Evolutionary conservation across 371 early-diverging fungal species (phyloP).

Genomic region (Mortierella sp.): DNA sequence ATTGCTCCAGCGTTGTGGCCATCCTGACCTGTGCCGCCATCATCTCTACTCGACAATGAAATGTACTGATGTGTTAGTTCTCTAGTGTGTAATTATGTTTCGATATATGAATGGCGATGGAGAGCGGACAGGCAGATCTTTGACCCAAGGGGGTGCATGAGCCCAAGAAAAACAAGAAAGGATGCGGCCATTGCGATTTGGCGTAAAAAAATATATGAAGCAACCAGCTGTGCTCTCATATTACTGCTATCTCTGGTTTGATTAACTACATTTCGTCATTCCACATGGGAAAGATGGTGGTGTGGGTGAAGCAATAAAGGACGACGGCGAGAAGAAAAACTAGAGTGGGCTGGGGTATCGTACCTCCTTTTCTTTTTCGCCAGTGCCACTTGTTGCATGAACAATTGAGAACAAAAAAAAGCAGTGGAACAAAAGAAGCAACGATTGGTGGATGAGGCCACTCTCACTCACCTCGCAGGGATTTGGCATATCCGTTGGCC

Average conservation of each 20-base stretch:
- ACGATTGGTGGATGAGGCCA: not conserved
- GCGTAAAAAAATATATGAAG: not conserved
- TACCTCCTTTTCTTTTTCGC: not conserved
- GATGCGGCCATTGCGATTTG: not conserved
- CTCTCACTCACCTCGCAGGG: conserved; percentile 75
- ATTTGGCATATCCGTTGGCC: conserved; percentile 92
- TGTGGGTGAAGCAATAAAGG: not conserved
- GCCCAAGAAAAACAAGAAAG: not conserved
- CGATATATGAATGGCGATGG: not conserved
- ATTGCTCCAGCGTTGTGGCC: conserved; percentile 80
- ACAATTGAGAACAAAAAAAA: not conserved
- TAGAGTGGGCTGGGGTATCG: not conserved
- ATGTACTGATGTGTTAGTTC: not conserved
- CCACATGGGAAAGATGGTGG: not conserved
- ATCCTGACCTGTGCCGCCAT: conserved; percentile 86
- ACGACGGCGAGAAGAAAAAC: not conserved
- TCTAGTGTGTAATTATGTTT: not conserved
- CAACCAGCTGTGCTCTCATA: not conserved
- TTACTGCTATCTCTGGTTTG: not conserved
- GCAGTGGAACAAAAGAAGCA: not conserved
- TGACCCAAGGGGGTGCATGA: not conserved
- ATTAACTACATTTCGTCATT: conserved; percentile 6
- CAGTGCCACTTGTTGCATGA: conserved; percentile 4
- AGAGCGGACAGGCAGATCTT: not conserved
- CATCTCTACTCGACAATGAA: conserved; percentile 68